phyloP scores from a whole-genome alignment of 2,329 filamentous ascomycete genomes.

The Colletotrichum sp. region DNA sequence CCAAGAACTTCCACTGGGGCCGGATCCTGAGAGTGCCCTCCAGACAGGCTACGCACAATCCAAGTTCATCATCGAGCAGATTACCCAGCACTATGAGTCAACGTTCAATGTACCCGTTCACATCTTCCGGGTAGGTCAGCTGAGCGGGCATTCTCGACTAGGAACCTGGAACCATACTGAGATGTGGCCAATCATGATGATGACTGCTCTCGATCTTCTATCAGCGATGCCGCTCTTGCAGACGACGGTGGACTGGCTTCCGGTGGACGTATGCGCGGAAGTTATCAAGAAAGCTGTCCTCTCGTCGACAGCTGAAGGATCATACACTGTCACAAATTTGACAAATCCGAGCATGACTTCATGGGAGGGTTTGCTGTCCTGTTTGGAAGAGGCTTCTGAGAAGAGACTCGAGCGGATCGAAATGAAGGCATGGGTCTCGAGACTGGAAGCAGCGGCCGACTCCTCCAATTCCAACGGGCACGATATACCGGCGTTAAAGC shows the following conservation, averaged over 20 bases:
- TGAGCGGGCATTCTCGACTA: neutral
- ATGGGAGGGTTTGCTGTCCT: neutral
- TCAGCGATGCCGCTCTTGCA: neutral
- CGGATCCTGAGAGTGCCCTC: neutral
- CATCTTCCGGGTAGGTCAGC: neutral
- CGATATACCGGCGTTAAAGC: neutral
- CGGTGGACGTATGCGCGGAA: neutral
- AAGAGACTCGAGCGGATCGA: neutral
- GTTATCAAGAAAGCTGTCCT: neutral
- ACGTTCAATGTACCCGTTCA: neutral
- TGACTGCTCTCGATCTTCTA: neutral
- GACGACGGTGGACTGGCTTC: slow-evolving; percentile 5
- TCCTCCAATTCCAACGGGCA: neutral
- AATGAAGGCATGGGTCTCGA: neutral
- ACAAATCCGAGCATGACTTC: neutral
- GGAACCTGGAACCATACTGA: slow-evolving; percentile 6
- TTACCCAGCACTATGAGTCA: neutral
- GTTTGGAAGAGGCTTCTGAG: neutral
- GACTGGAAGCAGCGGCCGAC: neutral
- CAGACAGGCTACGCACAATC: slow-evolving; percentile 9
- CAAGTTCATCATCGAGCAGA: slow-evolving; percentile 5
- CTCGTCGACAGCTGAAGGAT: too few species aligned
- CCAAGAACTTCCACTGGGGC: neutral
- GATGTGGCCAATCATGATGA: slow-evolving; percentile 16
- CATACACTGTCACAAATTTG: neutral